Conservation (phyloP, 192 early-diverging fungal genomes). For the Gamsiella multidivaricata region DNA sequence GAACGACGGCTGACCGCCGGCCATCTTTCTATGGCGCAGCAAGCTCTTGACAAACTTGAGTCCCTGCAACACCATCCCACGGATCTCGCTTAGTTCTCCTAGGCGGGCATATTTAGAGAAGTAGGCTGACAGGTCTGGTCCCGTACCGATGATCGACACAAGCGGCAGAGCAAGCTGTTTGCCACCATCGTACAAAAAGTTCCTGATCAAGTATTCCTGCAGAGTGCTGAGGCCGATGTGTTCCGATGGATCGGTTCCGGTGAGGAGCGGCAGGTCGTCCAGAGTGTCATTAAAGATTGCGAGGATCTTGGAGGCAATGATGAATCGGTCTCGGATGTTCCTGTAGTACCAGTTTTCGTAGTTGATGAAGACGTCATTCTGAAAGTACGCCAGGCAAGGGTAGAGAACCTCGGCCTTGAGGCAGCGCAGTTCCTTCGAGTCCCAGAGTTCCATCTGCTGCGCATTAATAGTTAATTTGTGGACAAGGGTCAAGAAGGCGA, state of each 20-base stretch:
- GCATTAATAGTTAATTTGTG: slow-evolving; percentile 30
- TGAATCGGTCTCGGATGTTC: slow-evolving; percentile 44
- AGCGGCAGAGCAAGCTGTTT: slow-evolving; percentile 58
- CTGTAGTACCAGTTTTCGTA: slow-evolving; percentile 58
- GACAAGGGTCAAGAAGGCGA: slow-evolving; percentile 51
- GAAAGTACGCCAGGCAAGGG: slow-evolving; percentile 52
- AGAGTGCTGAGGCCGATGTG: slow-evolving; percentile 33
- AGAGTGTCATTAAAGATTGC: slow-evolving; percentile 48
- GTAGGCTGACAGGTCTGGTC: slow-evolving; percentile 49
- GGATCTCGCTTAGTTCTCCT: slow-evolving; percentile 18
- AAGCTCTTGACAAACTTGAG: slow-evolving; percentile 56
- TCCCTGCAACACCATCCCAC: slow-evolving; percentile 48
- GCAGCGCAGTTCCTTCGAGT: slow-evolving; percentile 40
- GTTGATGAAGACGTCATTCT: slow-evolving; percentile 50
- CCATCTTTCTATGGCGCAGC: slow-evolving; percentile 43
- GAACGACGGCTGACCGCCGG: slow-evolving; percentile 44
- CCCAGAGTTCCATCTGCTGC: slow-evolving; percentile 40
- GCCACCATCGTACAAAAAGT: slow-evolving; percentile 63
- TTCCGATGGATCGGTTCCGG: slow-evolving; percentile 5
- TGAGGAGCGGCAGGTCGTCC: slow-evolving; percentile 31
- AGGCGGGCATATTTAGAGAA: slow-evolving; percentile 33
- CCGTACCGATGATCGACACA: slow-evolving; percentile 56
- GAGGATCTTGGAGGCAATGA: slow-evolving; percentile 46
- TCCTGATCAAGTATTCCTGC: slow-evolving; percentile 50
- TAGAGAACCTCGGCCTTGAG: slow-evolving; percentile 44